These are phyloP conservation scores for Cruciata laevipes DNA, from an alignment of 257 asterid genomes.

Conservation along the genomic window DNA sequence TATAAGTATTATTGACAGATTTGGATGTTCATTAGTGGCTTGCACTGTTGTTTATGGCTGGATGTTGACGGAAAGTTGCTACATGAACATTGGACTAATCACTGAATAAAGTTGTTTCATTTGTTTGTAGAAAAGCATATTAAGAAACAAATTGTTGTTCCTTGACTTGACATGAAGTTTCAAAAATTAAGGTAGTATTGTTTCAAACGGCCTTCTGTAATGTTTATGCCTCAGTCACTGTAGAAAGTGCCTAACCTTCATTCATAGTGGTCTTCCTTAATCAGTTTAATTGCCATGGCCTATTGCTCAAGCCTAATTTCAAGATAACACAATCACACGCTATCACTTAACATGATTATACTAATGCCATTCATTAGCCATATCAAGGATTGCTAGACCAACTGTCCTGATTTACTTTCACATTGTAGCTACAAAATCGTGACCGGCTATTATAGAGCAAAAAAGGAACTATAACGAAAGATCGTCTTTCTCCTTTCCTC, in stretches of 20 bases:
- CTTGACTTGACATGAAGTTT: too few species aligned
- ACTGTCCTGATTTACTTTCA: neutral
- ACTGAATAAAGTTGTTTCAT: too few species aligned
- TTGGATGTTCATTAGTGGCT: neutral
- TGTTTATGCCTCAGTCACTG: too few species aligned
- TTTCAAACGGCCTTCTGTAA: too few species aligned
- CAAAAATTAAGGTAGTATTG: neutral
- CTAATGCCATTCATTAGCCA: too few species aligned
- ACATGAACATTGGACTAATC: too few species aligned
- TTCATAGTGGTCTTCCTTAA: neutral
- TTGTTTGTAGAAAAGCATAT: too few species aligned
- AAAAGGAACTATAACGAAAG: neutral
- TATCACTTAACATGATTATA: too few species aligned
- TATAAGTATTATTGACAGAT: too few species aligned
- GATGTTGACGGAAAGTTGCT: neutral
- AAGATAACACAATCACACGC: too few species aligned
- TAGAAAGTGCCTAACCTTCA: too few species aligned
- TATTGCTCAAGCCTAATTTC: neutral
- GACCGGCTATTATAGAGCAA: neutral
- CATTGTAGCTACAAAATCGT: neutral
- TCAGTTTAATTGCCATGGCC: neutral
- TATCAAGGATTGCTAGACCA: neutral
- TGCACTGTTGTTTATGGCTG: neutral
- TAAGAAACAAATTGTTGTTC: too few species aligned
- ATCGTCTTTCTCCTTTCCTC: neutral